Percentiles rank a stretch among this genome's conserved stretches.
These are phyloP conservation scores for Coix lacrymajobi DNA, from an alignment of 176 grass and related monocot genomes.

Conservation along the genomic window DNA sequence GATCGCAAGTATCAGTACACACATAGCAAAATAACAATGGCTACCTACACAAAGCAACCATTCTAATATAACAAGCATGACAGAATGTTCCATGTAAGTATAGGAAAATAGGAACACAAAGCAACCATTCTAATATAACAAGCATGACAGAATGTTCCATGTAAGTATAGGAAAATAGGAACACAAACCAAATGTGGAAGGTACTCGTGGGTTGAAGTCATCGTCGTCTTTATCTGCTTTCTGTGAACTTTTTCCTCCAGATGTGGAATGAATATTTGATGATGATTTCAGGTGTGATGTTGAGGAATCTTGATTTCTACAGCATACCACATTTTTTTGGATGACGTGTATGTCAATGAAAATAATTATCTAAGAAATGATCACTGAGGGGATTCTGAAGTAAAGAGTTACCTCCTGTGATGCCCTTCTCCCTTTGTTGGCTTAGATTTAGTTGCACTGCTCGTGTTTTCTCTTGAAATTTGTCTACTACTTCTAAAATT, in stretches of 20 bases:
- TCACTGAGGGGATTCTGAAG: neutral
- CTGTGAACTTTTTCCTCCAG: slow-evolving; percentile 11
- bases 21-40: neutral
- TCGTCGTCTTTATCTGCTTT: slow-evolving; percentile 38
- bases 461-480: slow-evolving; percentile 13
- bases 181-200: slow-evolving; percentile 34
- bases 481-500: slow-evolving; percentile 11
- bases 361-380: neutral
- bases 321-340: neutral
- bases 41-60: neutral
- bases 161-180: neutral
- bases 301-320: slow-evolving; percentile 7
- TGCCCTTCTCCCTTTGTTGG: neutral
- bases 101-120: neutral
- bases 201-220: slow-evolving; percentile 63
- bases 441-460: neutral
- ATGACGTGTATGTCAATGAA: neutral
- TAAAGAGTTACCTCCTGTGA: slow-evolving; percentile 11
- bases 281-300: neutral
- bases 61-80: neutral
- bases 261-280: neutral
- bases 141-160: neutral
- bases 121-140: neutral
- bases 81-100: neutral
- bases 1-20: neutral